Conservation (phyloP, 345 rosid genomes). For the Eucalyptus cloeziana region DNA sequence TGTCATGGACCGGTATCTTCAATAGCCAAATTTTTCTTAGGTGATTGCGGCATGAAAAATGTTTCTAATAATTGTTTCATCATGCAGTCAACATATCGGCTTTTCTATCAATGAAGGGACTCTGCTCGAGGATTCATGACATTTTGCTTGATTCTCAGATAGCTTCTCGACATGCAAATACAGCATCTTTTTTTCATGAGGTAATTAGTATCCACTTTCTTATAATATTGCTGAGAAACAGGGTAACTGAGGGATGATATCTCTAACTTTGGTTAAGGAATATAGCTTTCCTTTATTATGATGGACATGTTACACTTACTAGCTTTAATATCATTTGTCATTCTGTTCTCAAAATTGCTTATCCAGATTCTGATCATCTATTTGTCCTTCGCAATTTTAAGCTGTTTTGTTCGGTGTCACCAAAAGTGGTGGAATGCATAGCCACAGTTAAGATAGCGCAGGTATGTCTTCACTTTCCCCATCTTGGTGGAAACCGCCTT, state of each 20-base stretch:
- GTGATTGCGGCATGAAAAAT: background rate
- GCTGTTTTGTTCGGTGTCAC: slow-evolving; percentile 45
- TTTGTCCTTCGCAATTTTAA: slow-evolving; percentile 17
- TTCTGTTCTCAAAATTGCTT: background rate
- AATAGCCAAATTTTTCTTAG: background rate
- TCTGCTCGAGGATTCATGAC: slow-evolving; percentile 46
- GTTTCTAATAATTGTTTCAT: background rate
- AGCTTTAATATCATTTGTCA: background rate
- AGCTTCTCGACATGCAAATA: slow-evolving; percentile 10
- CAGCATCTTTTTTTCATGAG: slow-evolving; percentile 43
- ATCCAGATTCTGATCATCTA: background rate
- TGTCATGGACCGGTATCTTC: slow-evolving; percentile 71
- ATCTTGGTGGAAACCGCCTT: background rate
- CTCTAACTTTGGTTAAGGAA: background rate
- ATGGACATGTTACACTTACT: background rate
- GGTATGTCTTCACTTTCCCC: slow-evolving; percentile 25
- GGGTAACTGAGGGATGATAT: background rate
- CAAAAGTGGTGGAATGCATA: slow-evolving; percentile 59
- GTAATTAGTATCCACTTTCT: slow-evolving; percentile 14
- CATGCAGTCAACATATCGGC: slow-evolving; percentile 68
- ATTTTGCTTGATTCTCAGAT: slow-evolving; percentile 21
- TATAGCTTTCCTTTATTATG: background rate
- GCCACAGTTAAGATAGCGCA: slow-evolving; percentile 79
- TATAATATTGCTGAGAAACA: background rate
- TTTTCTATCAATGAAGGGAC: slow-evolving; percentile 56